Percentiles rank a stretch among this genome's conserved stretches.
phyloP scores from a whole-genome alignment of 2,329 filamentous ascomycete species.

The Pseudofabraea citricarpa region DNA sequence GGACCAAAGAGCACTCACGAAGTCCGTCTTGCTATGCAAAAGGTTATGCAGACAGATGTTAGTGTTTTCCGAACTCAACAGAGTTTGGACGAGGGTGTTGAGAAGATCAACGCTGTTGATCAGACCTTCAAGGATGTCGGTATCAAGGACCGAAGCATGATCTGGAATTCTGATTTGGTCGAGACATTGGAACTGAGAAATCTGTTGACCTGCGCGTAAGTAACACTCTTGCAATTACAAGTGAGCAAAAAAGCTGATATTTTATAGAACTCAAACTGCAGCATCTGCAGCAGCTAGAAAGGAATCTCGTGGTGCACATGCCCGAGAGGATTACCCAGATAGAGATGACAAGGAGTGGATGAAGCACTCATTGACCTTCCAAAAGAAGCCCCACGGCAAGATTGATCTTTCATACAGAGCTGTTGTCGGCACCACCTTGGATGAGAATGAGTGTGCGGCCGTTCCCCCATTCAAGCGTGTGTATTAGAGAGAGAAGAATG shows the following conservation, averaged over 20 bases:
- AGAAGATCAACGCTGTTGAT: conserved; percentile 83
- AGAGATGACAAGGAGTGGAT: conserved; percentile 97
- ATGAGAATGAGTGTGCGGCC: conserved; percentile 93
- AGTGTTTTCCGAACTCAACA: conserved; percentile 95
- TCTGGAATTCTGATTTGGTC: conserved; percentile 97
- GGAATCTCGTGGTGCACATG: conserved; percentile 95
- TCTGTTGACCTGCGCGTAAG: conserved; percentile 91
- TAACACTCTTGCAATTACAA: conserved; percentile 4
- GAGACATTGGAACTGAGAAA: conserved; percentile 96
- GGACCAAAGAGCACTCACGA: conserved; percentile 86
- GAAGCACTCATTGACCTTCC: conserved; percentile 98
- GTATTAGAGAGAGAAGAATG: conserved; percentile 55
- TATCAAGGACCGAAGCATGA: conserved; percentile 99
- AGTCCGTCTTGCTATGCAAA: conserved; percentile 90
- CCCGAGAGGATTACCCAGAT: conserved; percentile 93
- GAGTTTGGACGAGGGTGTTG: conserved; percentile 87
- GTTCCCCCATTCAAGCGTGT: conserved; percentile 96
- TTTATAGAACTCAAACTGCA: conserved; percentile 76
- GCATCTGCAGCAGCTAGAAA: conserved; percentile 87
- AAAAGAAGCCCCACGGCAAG: conserved; percentile 85
- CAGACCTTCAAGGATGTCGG: conserved; percentile 74
- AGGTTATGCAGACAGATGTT: conserved; percentile 96
- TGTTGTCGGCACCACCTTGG: conserved; percentile 78
- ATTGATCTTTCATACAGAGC: conserved; percentile 81
- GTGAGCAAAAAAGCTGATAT: conserved; percentile 9